phyloP scores from a whole-genome alignment of 331 rosid genomes.

The Phaseolus coccineus region DNA sequence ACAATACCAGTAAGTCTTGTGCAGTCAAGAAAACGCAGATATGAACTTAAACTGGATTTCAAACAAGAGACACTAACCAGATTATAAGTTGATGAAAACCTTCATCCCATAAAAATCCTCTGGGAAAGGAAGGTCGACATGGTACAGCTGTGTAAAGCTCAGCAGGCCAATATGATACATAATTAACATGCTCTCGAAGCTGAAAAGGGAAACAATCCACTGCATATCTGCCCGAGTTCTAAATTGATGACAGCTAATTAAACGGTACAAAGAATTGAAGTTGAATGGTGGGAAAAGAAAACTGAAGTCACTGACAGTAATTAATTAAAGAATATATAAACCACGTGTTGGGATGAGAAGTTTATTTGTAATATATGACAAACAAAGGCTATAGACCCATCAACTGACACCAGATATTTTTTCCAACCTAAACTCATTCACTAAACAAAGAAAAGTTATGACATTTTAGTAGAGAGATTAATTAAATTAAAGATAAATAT shows the following conservation, averaged over 20 bases:
- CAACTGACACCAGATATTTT: constrained; percentile 13
- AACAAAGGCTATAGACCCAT: background rate
- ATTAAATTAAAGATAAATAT: no score
- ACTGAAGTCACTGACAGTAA: constrained; percentile 11
- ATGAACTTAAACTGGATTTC: constrained; percentile 28
- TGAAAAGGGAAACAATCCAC: constrained; percentile 62
- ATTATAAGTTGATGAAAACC: constrained; percentile 96
- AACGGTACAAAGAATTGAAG: constrained; percentile 36
- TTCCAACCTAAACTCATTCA: background rate
- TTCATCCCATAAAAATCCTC: constrained; percentile 99
- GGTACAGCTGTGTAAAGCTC: constrained; percentile 98
- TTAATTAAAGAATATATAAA: background rate
- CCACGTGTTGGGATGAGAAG: background rate
- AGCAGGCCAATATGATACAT: constrained; percentile 88
- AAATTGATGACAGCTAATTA: constrained; percentile 40
- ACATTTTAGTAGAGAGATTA: no score
- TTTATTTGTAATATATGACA: background rate
- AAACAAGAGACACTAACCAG: constrained; percentile 61
- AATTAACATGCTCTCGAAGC: constrained; percentile 55
- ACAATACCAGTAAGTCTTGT: constrained; percentile 27
- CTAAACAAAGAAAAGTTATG: no score
- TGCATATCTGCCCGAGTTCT: constrained; percentile 44
- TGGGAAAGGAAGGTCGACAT: constrained; percentile 89
- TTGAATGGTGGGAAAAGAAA: background rate
- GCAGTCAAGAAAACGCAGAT: constrained; percentile 34